phyloP scores from a whole-genome alignment of 805 yeast species.

The Cyberlindnera mississippiensis region DNA sequence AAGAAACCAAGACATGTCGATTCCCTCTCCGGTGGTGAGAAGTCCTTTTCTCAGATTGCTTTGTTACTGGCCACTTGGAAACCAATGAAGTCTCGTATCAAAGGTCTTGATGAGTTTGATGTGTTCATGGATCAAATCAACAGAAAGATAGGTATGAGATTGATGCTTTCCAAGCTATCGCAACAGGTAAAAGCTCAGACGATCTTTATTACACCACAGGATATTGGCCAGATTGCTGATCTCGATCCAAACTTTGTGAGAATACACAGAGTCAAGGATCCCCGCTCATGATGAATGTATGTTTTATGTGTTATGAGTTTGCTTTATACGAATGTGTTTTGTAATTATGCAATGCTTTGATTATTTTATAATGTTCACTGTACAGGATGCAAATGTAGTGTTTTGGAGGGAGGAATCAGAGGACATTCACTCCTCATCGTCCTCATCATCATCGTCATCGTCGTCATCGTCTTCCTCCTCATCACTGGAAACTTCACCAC shows the following conservation, averaged over 20 bases:
- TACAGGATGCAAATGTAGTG: neutral
- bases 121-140: slow-evolving; percentile 96
- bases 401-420: neutral
- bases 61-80: slow-evolving; percentile 88
- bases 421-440: slow-evolving; percentile 2
- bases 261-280: slow-evolving; percentile 57
- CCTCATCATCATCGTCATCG: slow-evolving; percentile 44
- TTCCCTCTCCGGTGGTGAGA: slow-evolving; percentile 95
- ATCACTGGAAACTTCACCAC: slow-evolving; percentile 64
- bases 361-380: neutral
- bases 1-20: slow-evolving; percentile 63
- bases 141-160: slow-evolving; percentile 69
- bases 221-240: slow-evolving; percentile 60
- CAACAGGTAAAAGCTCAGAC: slow-evolving; percentile 72
- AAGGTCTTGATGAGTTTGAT: slow-evolving; percentile 95
- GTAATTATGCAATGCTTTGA: neutral
- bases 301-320: neutral
- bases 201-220: slow-evolving; percentile 91
- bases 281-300: slow-evolving; percentile 23
- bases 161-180: slow-evolving; percentile 66
- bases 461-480: slow-evolving; percentile 67
- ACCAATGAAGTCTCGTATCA: slow-evolving; percentile 79
- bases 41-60: slow-evolving; percentile 89
- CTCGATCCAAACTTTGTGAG: slow-evolving; percentile 58
- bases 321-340: neutral